Evolutionary conservation across 2,329 filamentous ascomycete species (phyloP), one percentile per base, ranked within the genome.

Genomic region (Trichoderma sp.): DNA sequence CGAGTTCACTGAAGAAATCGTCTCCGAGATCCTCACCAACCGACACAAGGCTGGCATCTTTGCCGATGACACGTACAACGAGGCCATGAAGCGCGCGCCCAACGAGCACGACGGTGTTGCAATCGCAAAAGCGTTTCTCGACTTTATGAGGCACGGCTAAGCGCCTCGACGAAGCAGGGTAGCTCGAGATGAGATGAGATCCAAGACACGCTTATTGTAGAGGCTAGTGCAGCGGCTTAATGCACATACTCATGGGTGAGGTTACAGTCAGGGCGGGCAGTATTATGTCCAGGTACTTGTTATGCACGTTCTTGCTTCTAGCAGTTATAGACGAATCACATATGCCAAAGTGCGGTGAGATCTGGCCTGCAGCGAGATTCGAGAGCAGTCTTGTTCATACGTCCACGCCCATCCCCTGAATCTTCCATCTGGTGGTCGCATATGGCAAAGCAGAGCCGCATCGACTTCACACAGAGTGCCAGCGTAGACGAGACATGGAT

Each of bases 71-170:
- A 77, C 89, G 67, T 94, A 86, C 70, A 77, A 86, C 64, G 89
- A 91, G 70, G 91, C 85, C 28, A 84, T 93, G 74, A 78, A 77
- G 7, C 84, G 91, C 67, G 89, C 89, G 2, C 79, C 79, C 9
- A 81, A 87, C 41, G 80, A 85, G 63, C 92, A 97, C 68, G 93
- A 97, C 74, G 93, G 94, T 1, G 81, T 95, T n/a, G 78, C 81
- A 3, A 87, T 97, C 62, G 89, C 87, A 0, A 81, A 83, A 68
- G 88, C 87, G 0, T 96, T 97, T 74, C 74, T 97, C 72, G 85
- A 83, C 51, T 97, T 98, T 70, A 75, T 96, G 71, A 78, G 87
- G 55, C 88, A 92, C 69, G 82, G 71, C 15, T 74, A 65, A 71
- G 15, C 1, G 39, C 10, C 6, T 15, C 15, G 28, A 24, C 26